Percentiles rank a stretch among this genome's conserved stretches.
Evolutionary conservation across 495 filamentous ascomycete genomes (phyloP).

Genomic region (Rhypophila decipiens): DNA sequence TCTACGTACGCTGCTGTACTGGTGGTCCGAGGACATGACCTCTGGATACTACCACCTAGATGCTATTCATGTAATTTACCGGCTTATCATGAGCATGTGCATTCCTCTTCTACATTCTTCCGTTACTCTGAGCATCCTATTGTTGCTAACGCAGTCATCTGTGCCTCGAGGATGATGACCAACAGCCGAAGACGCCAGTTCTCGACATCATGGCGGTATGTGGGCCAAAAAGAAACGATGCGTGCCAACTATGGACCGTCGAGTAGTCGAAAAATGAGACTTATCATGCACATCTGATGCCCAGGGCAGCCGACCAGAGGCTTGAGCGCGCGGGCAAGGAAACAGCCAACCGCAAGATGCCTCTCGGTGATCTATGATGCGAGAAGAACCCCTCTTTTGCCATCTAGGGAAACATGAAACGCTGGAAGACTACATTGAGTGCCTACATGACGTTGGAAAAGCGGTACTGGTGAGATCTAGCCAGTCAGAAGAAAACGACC

Average conservation of each 20-base stretch:
- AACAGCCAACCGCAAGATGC: constrained; percentile 7
- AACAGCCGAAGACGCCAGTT: too few relatives aligned
- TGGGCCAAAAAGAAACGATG: too few relatives aligned
- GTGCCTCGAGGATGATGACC: too few relatives aligned
- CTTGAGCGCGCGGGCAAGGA: constrained; percentile 3
- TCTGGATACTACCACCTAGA: too few relatives aligned
- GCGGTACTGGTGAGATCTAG: constrained; percentile 9
- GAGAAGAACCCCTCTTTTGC: not conserved
- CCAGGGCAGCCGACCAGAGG: constrained; percentile 8
- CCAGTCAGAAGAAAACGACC: constrained; percentile 23
- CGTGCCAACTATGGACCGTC: constrained; percentile 5
- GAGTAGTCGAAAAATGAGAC: constrained; percentile 14
- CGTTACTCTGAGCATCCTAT: too few relatives aligned
- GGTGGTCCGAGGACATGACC: too few relatives aligned
- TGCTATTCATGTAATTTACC: too few relatives aligned
- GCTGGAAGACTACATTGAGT: constrained; percentile 8
- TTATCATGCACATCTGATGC: constrained; percentile 6
- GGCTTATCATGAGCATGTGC: too few relatives aligned
- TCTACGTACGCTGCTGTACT: too few relatives aligned
- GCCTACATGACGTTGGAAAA: not conserved
- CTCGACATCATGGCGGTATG: too few relatives aligned
- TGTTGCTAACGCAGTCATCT: too few relatives aligned
- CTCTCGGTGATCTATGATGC: not conserved
- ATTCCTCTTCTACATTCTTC: too few relatives aligned
- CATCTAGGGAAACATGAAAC: constrained; percentile 25